These are phyloP conservation scores for Coniferiporia sulphurascens DNA, from an alignment of 1,284 basidiomycete genomes.

Conservation along the genomic window DNA sequence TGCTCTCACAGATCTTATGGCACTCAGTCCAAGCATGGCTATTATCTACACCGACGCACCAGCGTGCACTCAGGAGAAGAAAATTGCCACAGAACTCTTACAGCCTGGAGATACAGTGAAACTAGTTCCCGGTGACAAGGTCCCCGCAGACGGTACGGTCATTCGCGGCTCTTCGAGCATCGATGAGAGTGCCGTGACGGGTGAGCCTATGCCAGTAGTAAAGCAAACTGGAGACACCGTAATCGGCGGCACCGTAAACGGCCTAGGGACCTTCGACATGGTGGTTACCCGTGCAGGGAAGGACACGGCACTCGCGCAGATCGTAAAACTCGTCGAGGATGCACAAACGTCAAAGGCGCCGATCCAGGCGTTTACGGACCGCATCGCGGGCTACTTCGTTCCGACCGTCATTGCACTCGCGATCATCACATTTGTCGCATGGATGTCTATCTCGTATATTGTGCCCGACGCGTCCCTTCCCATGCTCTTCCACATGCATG, in stretches of 20 bases:
- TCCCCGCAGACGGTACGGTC: conserved; percentile 94
- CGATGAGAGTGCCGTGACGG: conserved; percentile 97
- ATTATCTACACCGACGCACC: conserved; percentile 88
- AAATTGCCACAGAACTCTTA: conserved; percentile 90
- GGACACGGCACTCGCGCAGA: conserved; percentile 94
- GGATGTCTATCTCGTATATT: conserved; percentile 78
- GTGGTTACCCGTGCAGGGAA: conserved; percentile 91
- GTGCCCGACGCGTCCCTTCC: conserved; percentile 64
- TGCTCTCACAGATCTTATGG: conserved; percentile 94
- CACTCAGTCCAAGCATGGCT: conserved; percentile 91
- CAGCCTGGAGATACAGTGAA: conserved; percentile 94
- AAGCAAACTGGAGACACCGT: conserved; percentile 83
- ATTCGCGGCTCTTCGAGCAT: conserved; percentile 81
- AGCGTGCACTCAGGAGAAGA: conserved; percentile 78
- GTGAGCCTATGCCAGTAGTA: conserved; percentile 87
- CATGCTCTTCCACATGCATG: conserved; percentile 77
- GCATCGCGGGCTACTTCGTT: conserved; percentile 93
- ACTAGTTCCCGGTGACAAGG: conserved; percentile 93
- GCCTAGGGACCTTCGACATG: conserved; percentile 94
- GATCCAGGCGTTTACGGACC: conserved; percentile 96
- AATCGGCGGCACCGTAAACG: conserved; percentile 97
- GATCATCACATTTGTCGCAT: conserved; percentile 75
- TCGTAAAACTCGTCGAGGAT: conserved; percentile 95
- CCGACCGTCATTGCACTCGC: conserved; percentile 87
- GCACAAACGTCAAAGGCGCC: conserved; percentile 98